Base-by-base conservation (phyloP, 148 eudicot genomes). In the Chenopodium formosanum region DNA sequence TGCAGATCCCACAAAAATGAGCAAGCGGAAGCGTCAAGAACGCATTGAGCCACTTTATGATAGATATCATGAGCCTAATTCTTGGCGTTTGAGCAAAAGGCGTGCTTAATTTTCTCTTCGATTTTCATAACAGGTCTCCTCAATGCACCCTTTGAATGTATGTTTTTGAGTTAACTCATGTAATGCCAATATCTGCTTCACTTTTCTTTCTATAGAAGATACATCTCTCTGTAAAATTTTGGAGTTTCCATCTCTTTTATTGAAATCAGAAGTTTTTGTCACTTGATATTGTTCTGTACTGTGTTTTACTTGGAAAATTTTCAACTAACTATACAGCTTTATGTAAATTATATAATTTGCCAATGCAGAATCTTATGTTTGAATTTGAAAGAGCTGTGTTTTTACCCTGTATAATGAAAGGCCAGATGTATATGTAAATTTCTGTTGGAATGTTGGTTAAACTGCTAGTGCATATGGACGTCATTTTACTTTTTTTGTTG, bases 1-100 rank as follows among this genome's bases (percentile, higher is more conserved):
- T 53, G 82, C 98, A 14, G 99, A 96, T 82, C 97, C 98, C 1
- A 94, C 95, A 34, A 92, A 94, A 84, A 88, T 94, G 93, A 94
- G 97, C 88, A 96, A 96, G 78, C 94, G 98, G 48, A 96, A 96
- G 87, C 92, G 97, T 77, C 98, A 94, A 87, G 98, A 96, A 82
- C 92, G 99, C 13, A 89, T 96, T 62, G 98, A 96, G 65, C 99
- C 98, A 19, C 97, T 94, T 7, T 96, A 96, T 73, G 99, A 96
- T 60, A 85, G 98, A 90, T 96, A 96, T 75, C 90, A 96, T 16
- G 99, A 96, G 77, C 99, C 98, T 44, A 96, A 94, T 83, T 96
- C 97, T 81, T 96, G 99, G 99, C 94, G 98, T 76, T 83, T 96
- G 85, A 96, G 97, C 81, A 96, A 90, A 84, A 81, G 99, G 69